Evolutionary conservation across 164 flowering plant species (phyloP).

Genomic region (Sextonia rubra): DNA sequence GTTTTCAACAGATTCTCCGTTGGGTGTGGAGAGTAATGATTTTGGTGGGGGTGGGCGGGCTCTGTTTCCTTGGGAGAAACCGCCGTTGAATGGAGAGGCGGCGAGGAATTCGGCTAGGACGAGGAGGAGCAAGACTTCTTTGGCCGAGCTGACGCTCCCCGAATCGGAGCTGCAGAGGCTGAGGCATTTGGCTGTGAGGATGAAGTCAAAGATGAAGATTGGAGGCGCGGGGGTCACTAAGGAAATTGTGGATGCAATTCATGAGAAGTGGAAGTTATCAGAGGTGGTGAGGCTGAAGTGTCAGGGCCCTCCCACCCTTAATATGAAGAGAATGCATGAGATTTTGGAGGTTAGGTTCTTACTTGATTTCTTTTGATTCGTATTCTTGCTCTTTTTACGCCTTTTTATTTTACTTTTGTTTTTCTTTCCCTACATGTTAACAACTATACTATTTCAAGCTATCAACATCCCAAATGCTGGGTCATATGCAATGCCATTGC

Average conservation of each 20-base stretch:
- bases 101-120: slow-evolving; percentile 29
- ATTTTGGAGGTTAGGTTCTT: slow-evolving; percentile 75
- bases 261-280: slow-evolving; percentile 65
- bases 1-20: slow-evolving; percentile 48
- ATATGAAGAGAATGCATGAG: slow-evolving; percentile 92
- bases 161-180: slow-evolving; percentile 73
- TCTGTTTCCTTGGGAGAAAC: slow-evolving; percentile 82
- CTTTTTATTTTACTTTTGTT: neutral
- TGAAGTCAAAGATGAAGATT: slow-evolving; percentile 55
- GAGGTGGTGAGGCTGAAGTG: slow-evolving; percentile 83
- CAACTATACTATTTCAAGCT: neutral
- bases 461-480: neutral
- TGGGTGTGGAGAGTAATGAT: slow-evolving; percentile 35
- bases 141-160: slow-evolving; percentile 80
- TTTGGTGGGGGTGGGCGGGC: slow-evolving; percentile 40
- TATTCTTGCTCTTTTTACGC: neutral
- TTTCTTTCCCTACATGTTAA: neutral
- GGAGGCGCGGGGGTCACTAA: slow-evolving; percentile 74
- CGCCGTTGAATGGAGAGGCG: slow-evolving; percentile 20
- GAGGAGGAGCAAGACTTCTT: slow-evolving; percentile 37
- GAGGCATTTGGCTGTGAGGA: slow-evolving; percentile 53
- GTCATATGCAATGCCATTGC: neutral
- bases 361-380: neutral
- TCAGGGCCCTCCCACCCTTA: slow-evolving; percentile 73
- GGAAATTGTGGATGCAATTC: slow-evolving; percentile 65